Evolutionary conservation across 495 filamentous ascomycete species (phyloP), one percentile per base, ranked within the genome.

Genomic region (Chaetomium fimeti): DNA sequence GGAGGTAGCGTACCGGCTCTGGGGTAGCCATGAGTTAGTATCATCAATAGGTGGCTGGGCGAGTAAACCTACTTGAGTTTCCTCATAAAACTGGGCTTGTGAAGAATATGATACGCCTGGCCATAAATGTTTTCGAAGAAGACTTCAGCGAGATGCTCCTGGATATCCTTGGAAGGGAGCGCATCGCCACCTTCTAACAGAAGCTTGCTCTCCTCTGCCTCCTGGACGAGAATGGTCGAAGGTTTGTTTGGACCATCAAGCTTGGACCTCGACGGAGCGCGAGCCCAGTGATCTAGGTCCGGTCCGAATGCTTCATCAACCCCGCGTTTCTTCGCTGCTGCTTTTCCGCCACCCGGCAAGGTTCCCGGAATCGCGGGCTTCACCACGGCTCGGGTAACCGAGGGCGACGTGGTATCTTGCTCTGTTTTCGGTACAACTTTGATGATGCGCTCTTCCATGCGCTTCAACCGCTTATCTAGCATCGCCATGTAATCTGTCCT

Each of bases 401-500:
- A 74, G n/a, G 69, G 71, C 49, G 66, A 57, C 18, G 81, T 78
- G 16, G 81, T 72, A 47, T 84, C 82, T 57, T 84, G 82, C 68
- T 94, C 91, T 38, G 91, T 85, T 70, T 92, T 96, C 7, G 94
- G 94, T 20, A 98, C 88, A 60, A 92, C 88, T 74, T 97, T 97
- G 79, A 97, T 95, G 49, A 98, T 92, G 48, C 93, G 87, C 69
- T 98, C 94, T 76, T 98, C 94, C 94, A 98, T 98, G 58, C 92
- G 80, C 78, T 91, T 93, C 62, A 94, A 74, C 61, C 93, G 81
- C 75, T 96, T 95, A 75, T 98, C 94, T 66, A 98, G 76, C 93
- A 97, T 98, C 18, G 93, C 93, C 94, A 98, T 98, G 75, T 98
- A 98, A 75, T 98, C 94, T 18, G 93, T 97, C 62, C 94, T 84